phyloP scores from a whole-genome alignment of 108 stramenopile genomes.

The Epithemia pelagica region DNA sequence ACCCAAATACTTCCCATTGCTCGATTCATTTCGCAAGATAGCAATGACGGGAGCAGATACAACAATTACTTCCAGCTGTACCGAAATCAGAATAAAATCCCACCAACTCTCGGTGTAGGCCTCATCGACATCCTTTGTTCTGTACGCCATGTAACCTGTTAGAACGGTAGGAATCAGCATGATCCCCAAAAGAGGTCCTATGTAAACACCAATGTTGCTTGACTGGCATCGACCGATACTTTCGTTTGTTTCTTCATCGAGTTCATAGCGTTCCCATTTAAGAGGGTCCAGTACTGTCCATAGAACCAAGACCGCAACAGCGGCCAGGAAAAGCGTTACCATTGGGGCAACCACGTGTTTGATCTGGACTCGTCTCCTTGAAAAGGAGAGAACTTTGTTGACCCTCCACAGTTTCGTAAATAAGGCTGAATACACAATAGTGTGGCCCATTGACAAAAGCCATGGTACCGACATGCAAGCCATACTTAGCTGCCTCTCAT shows the following conservation, averaged over 20 bases:
- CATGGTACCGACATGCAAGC: slow-evolving; percentile 41
- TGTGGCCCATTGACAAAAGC: slow-evolving; percentile 38
- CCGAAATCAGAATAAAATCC: slow-evolving; percentile 14
- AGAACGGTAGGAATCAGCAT: slow-evolving; percentile 21
- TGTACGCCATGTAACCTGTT: slow-evolving; percentile 15
- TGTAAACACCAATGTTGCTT: not conserved
- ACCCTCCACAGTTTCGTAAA: slow-evolving; percentile 51
- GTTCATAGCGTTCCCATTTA: slow-evolving; percentile 11
- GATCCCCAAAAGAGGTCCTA: not conserved
- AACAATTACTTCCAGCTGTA: slow-evolving; percentile 9
- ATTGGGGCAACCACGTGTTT: slow-evolving; percentile 33
- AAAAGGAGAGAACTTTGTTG: slow-evolving; percentile 25
- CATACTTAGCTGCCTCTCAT: slow-evolving; percentile 8
- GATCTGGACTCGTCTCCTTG: slow-evolving; percentile 4
- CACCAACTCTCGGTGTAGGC: slow-evolving; percentile 16
- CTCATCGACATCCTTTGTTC: slow-evolving; percentile 19
- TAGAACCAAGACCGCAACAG: slow-evolving; percentile 17
- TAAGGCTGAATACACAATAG: slow-evolving; percentile 38
- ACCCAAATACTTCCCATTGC: slow-evolving; percentile 5
- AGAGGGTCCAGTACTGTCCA: slow-evolving; percentile 26
- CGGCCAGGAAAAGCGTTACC: slow-evolving; percentile 16
- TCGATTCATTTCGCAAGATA: slow-evolving; percentile 4
- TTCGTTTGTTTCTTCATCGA: not conserved
- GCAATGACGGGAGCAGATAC: slow-evolving; percentile 7
- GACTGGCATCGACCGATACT: slow-evolving; percentile 3